Evolutionary conservation across 208 protist genomes (phyloP).

Genomic region (Polymyxa betae): DNA sequence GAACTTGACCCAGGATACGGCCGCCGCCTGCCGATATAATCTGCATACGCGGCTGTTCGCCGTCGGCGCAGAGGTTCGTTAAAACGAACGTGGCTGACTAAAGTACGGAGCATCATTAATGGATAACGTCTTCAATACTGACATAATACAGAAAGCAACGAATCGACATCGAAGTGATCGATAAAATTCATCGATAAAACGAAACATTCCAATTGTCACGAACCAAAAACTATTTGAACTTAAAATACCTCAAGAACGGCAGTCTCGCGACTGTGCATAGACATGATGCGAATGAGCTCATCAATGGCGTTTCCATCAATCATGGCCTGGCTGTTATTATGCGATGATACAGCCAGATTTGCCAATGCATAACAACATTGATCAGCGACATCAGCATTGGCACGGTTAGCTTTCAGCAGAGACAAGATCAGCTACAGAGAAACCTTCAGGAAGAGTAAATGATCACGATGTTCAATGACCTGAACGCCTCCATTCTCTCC

Average conservation of each 20-base stretch:
- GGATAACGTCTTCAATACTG: neutral
- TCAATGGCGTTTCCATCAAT: constrained; percentile 19
- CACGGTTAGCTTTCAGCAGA: neutral
- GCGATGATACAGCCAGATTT: constrained; percentile 6
- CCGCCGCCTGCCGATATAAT: constrained; percentile 43
- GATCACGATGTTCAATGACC: neutral
- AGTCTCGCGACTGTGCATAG: neutral
- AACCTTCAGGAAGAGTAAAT: neutral
- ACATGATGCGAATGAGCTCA: neutral
- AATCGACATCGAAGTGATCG: too few relatives aligned
- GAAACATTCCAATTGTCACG: too few relatives aligned
- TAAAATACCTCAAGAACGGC: neutral
- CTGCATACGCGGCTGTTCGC: neutral
- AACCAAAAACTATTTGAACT: too few relatives aligned
- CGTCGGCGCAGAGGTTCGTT: constrained; percentile 46
- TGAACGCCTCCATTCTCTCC: neutral
- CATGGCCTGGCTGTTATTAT: constrained; percentile 36
- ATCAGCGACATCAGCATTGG: constrained; percentile 1
- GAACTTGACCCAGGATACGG: constrained; percentile 27
- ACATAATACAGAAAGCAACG: too few relatives aligned
- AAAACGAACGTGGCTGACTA: constrained; percentile 30
- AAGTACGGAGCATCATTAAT: neutral
- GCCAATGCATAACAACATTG: constrained; percentile 51
- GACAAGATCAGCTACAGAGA: neutral
- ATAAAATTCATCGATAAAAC: too few relatives aligned